A percentile compares a stretch with the other conserved stretches of the same genome.
Conservation (phyloP, 768 basidiomycete genomes). For the Auriculariales sp. region DNA sequence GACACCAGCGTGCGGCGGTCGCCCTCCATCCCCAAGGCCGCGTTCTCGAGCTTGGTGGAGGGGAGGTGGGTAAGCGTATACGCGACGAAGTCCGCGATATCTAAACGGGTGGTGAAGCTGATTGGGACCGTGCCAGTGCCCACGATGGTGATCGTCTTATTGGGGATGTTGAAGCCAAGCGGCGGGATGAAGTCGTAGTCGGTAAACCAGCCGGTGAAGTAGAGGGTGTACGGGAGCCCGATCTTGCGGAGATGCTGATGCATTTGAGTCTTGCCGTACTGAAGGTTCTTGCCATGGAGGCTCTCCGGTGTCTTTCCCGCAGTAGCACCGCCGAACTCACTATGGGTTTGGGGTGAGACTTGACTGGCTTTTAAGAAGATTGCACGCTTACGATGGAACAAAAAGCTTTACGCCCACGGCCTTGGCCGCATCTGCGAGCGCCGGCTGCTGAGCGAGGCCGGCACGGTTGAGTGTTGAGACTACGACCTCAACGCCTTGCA, state of each 20-base stretch:
- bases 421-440: conserved; percentile 11
- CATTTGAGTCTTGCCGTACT: not conserved
- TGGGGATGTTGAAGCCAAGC: not conserved
- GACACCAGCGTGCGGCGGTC: not conserved
- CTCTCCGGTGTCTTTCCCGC: not conserved
- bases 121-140: not conserved
- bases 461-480: not conserved
- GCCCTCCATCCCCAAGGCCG: not conserved
- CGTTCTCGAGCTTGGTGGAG: not conserved
- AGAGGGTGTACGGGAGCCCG: not conserved
- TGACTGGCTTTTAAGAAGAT: not conserved
- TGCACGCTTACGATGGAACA: conserved; percentile 13
- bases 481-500: not conserved
- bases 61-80: not conserved
- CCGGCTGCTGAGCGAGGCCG: conserved; percentile 5
- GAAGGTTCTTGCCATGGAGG: not conserved
- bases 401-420: conserved; percentile 17
- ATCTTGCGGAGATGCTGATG: not conserved
- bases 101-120: not conserved
- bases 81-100: not conserved
- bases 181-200: too few species aligned
- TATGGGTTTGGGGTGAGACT: not conserved
- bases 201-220: not conserved
- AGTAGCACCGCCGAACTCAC: too few species aligned
- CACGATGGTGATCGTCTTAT: not conserved